These are phyloP conservation scores for Helicocarpus griseus DNA, from an alignment of 2,329 filamentous ascomycete genomes.

Conservation along the genomic window DNA sequence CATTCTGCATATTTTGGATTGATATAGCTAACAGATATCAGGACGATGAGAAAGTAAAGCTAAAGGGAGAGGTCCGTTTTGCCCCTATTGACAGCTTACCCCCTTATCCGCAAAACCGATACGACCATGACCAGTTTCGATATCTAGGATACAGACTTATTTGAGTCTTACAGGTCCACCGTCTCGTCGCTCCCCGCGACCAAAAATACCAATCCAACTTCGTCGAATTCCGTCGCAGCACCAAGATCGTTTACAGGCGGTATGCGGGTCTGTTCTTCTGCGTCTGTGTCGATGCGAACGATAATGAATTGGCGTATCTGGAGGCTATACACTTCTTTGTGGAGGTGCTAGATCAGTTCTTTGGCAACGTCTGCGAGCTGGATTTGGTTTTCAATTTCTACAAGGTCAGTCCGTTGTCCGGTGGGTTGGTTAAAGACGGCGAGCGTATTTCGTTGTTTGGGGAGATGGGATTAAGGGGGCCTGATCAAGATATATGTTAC, in stretches of 20 bases:
- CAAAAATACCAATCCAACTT: slow-evolving; percentile 99
- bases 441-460: too few relatives aligned
- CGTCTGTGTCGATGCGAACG: slow-evolving; percentile 96
- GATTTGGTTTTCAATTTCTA: slow-evolving; percentile 73
- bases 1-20: neutral
- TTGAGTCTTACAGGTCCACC: slow-evolving; percentile 69
- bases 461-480: neutral
- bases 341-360: slow-evolving; percentile 96
- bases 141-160: neutral
- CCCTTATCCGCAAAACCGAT: neutral
- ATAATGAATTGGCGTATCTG: slow-evolving; percentile 93
- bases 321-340: slow-evolving; percentile 99
- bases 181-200: slow-evolving; percentile 91
- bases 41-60: slow-evolving; percentile 97
- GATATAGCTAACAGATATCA: slow-evolving; percentile 19
- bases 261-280: slow-evolving; percentile 99
- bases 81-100: neutral
- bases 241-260: slow-evolving; percentile 93
- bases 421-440: too few relatives aligned
- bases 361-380: slow-evolving; percentile 97
- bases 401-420: slow-evolving; percentile 51
- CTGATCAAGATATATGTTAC: too few relatives aligned
- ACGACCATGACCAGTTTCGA: neutral
- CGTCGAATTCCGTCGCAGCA: slow-evolving; percentile 63
- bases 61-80: slow-evolving; percentile 77